Evolutionary conservation across 2,329 filamentous ascomycete species (phyloP).

Genomic region (Leptographium procerum): DNA sequence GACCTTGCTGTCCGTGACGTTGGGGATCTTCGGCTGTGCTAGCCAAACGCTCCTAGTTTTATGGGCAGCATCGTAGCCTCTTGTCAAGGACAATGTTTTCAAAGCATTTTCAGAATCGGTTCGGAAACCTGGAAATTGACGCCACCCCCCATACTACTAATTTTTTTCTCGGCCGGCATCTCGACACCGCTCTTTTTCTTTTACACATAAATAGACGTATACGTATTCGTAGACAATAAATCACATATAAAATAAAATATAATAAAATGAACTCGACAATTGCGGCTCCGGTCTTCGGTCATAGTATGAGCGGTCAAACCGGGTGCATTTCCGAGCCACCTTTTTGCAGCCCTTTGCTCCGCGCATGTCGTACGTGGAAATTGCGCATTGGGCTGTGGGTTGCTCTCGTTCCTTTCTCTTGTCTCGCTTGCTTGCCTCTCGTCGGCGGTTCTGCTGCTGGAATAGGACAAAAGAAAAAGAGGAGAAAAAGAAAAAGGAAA

Average conservation of each 20-base stretch:
- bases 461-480: background rate
- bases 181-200: background rate
- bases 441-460: background rate
- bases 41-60: background rate
- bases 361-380: background rate
- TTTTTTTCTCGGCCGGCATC: background rate
- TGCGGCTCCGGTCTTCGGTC: slow-evolving; percentile 1
- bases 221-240: background rate
- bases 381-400: background rate
- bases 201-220: background rate
- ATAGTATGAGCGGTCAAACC: background rate
- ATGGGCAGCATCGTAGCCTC: background rate
- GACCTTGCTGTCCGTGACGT: too few relatives aligned
- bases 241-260: background rate
- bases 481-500: background rate
- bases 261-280: background rate
- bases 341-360: background rate
- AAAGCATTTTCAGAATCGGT: too few relatives aligned
- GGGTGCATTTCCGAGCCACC: background rate
- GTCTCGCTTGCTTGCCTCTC: background rate
- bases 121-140: background rate
- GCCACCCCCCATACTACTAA: too few relatives aligned
- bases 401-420: background rate
- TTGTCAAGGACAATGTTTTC: too few relatives aligned
- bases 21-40: too few relatives aligned